These are phyloP conservation scores for Sporothrix brasiliensis DNA, from an alignment of 2,329 filamentous ascomycete genomes.

Conservation along the genomic window DNA sequence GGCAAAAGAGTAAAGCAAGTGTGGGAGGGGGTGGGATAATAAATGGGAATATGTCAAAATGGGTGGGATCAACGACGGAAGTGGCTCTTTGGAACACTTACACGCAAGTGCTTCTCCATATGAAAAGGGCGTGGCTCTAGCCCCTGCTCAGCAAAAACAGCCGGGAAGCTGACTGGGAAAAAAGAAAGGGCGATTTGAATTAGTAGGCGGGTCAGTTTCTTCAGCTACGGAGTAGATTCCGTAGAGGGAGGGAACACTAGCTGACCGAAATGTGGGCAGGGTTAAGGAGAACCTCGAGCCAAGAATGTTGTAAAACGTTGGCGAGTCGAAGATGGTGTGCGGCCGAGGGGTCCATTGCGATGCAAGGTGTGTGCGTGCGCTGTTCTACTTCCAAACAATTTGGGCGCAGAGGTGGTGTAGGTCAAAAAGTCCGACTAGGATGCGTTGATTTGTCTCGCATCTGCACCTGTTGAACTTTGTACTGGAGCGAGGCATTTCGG, in stretches of 20 bases:
- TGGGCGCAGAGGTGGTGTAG: not conserved
- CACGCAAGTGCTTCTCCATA: conserved; percentile 6
- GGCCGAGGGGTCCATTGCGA: not conserved
- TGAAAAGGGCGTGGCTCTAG: not conserved
- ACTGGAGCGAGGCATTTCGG: not conserved
- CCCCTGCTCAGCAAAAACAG: conserved; percentile 28
- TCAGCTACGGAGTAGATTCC: not conserved
- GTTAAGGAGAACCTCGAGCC: not conserved
- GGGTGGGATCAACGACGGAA: not conserved
- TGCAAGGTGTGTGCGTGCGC: conserved; percentile 10
- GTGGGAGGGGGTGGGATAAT: conserved; percentile 20
- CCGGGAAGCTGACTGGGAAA: conserved; percentile 20
- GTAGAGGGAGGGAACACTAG: conserved; percentile 13
- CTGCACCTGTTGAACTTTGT: not conserved
- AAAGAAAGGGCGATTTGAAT: not conserved
- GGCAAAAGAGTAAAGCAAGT: not conserved
- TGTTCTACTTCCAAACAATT: not conserved
- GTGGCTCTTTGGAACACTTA: too few relatives aligned
- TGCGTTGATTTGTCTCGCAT: not conserved
- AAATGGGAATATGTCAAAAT: conserved; percentile 20
- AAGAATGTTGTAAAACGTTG: not conserved
- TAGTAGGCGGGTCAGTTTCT: conserved; percentile 12
- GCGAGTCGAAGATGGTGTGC: conserved; percentile 14
- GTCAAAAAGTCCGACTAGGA: conserved; percentile 1
- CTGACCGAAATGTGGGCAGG: not conserved